Conservation (phyloP, 73 alveolate species). For the Tetrahymena malaccensis region DNA sequence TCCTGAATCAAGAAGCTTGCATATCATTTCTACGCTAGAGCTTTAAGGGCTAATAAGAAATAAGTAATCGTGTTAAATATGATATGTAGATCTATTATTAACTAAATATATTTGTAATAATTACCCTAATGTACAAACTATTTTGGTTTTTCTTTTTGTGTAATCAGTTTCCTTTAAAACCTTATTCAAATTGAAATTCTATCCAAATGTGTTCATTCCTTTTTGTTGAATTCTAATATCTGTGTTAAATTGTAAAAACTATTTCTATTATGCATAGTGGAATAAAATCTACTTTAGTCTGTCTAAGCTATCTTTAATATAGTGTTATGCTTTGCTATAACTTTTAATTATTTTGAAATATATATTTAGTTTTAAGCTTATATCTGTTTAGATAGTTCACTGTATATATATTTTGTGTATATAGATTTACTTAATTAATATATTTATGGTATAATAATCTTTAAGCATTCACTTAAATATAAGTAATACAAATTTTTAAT, state of each 20-base stretch:
- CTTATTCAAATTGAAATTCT: neutral
- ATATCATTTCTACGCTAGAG: neutral
- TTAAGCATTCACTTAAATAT: neutral
- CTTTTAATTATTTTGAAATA: neutral
- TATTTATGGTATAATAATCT: neutral
- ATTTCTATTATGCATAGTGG: neutral
- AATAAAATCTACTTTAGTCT: neutral
- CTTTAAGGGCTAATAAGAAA: neutral
- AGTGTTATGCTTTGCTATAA: neutral
- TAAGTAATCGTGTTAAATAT: neutral
- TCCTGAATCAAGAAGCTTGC: slow-evolving; percentile 70
- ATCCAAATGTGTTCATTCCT: neutral
- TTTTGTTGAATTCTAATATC: neutral
- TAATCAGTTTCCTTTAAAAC: neutral
- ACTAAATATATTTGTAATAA: slow-evolving; percentile 12
- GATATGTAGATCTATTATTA: neutral
- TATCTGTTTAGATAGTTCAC: neutral
- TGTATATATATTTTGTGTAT: neutral
- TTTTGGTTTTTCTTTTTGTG: slow-evolving; percentile 57
- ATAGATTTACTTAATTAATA: neutral
- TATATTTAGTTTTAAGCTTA: neutral
- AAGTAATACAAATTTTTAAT: neutral
- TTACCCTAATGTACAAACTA: slow-evolving; percentile 84
- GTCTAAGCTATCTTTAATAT: neutral
- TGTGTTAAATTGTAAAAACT: neutral